Conservation (phyloP, 495 filamentous ascomycete genomes). For the Paragyromitra xinjiangensis region DNA sequence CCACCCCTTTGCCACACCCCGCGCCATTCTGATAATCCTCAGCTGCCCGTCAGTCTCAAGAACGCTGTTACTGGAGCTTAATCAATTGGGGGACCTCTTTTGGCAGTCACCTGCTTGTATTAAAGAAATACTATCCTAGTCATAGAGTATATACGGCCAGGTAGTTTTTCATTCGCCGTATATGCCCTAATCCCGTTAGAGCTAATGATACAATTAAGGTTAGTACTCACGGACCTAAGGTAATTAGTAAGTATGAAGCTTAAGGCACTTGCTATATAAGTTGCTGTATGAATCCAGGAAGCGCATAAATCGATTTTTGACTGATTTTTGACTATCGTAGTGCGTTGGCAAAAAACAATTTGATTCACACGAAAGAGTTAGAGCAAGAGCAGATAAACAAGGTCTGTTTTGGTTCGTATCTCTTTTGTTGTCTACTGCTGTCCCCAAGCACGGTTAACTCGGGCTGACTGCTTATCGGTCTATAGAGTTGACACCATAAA, state of each 20-base stretch:
- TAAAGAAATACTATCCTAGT: not conserved
- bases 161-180: not conserved
- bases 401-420: not conserved
- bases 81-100: not conserved
- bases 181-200: not conserved
- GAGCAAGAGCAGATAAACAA: not conserved
- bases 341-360: not conserved
- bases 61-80: not conserved
- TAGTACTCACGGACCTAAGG: not conserved
- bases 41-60: not conserved
- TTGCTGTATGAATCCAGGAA: not conserved
- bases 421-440: not conserved
- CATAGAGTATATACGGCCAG: not conserved
- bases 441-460: not conserved
- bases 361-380: not conserved
- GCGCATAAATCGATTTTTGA: not conserved
- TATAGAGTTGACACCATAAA: not conserved
- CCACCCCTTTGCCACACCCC: constrained; percentile 8
- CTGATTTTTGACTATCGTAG: not conserved
- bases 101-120: not conserved
- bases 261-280: not conserved
- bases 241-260: not conserved
- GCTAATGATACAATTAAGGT: not conserved
- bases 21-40: not conserved
- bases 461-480: not conserved